phyloP scores from a whole-genome alignment of 495 filamentous ascomycete genomes.

The Annulohypoxylon moriforme region DNA sequence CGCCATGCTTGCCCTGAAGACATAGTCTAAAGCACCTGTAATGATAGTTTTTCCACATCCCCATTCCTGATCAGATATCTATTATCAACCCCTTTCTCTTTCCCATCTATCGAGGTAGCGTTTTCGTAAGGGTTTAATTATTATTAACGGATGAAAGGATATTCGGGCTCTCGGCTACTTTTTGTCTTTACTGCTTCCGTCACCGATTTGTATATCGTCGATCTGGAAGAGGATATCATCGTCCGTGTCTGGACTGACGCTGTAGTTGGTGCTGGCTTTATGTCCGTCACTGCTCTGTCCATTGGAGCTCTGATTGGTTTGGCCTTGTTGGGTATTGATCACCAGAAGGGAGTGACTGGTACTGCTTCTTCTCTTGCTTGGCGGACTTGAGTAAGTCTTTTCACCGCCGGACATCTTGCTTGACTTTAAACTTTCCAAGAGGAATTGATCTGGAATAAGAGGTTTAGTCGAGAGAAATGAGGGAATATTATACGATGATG shows the following conservation, averaged over 20 bases:
- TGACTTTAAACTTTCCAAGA: background rate
- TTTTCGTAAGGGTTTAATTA: too few species aligned
- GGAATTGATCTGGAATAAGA: background rate
- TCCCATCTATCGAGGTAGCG: too few species aligned
- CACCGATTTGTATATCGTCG: slow-evolving; percentile 22
- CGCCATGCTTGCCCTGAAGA: background rate
- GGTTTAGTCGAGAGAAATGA: background rate
- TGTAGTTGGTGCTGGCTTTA: background rate
- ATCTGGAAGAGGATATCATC: slow-evolving; percentile 31
- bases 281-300: background rate
- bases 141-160: background rate
- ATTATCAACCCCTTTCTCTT: background rate
- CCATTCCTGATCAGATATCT: background rate
- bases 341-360: background rate
- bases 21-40: background rate
- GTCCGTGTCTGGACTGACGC: slow-evolving; percentile 7
- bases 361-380: background rate
- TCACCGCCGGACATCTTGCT: slow-evolving; percentile 21
- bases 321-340: slow-evolving; percentile 7
- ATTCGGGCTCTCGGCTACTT: background rate
- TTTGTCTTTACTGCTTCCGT: background rate
- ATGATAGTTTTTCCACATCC: background rate
- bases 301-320: slow-evolving; percentile 8
- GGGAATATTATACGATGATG: background rate
- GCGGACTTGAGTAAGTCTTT: background rate